Base-by-base conservation (phyloP, 331 rosid species). In the Rhamnella rubrinervis region DNA sequence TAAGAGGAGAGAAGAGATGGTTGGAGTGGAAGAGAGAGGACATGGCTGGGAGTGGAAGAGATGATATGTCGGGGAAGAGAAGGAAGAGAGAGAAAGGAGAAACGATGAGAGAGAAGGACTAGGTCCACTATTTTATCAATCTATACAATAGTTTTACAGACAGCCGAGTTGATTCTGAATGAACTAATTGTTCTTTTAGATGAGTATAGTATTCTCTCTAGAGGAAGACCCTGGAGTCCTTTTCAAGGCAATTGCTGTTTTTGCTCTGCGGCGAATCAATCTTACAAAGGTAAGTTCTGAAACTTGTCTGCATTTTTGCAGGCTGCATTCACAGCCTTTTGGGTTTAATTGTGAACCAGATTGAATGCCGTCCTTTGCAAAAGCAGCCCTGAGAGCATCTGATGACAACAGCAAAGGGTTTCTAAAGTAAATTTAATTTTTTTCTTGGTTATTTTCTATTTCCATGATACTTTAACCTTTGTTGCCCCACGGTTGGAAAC, bases 191-290 rank as follows among this genome's bases (percentile, higher is more conserved):
- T 77, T 77, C 65, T 79, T 68, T 61, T 84, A 95, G 99, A 91
- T 97, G 25, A 95, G 99, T 78, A 91, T 95, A 78, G 99, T 91
- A 63, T 95, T 91, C 83, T 91, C 97, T 31, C 82, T 95, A 61
- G 99, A 95, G 82, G 97, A 91, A 77, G 97, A 97, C 63, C 97
- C 99, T 40, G 97, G 99, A 74, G 70, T 89, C 28, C 99, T 95
- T 77, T 95, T 89, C 81, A 95, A 91, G 84, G 99, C 99, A 64
- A 97, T 95, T 73, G 97, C 99, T 57, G 97, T 89, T 82, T 95
- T 95, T 80, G 97, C 99, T 40, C 67, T 91, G 75, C 98, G 97
- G 55, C 86, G 83, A 72, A 87, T 95, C 78, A 95, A 89, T 81
- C 97, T 91, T 28, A 84, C 91, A 0, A 95, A 95, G 96, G 97